phyloP scores from a whole-genome alignment of 495 filamentous ascomycete species.

The Neurospora sp. region DNA sequence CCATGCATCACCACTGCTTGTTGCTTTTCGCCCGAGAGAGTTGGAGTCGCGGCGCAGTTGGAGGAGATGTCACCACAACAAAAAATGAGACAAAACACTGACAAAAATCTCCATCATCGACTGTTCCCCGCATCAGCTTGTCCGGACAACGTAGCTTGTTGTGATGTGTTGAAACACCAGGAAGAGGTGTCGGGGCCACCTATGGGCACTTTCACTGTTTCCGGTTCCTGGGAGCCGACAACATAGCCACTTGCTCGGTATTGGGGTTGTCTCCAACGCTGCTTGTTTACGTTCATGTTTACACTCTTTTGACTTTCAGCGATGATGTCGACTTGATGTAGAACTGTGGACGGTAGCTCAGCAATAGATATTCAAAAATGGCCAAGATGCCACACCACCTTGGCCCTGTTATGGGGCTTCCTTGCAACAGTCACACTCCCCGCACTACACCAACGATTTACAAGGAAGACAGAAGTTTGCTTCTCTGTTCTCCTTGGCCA shows the following conservation, averaged over 20 bases:
- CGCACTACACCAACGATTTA: not conserved
- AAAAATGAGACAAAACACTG: not conserved
- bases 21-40: not conserved
- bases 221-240: not conserved
- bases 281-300: not conserved
- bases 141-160: not conserved
- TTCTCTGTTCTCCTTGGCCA: not conserved
- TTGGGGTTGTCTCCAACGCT: not conserved
- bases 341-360: not conserved
- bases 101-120: not conserved
- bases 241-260: not conserved
- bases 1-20: not conserved
- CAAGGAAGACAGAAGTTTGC: not conserved
- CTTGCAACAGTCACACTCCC: not conserved
- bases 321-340: not conserved
- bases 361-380: not conserved
- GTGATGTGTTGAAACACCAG: not conserved
- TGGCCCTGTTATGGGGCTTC: not conserved
- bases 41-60: not conserved
- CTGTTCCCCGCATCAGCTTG: not conserved
- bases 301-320: not conserved
- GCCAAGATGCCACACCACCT: not conserved
- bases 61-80: not conserved
- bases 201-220: not conserved
- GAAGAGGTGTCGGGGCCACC: not conserved